Evolutionary conservation across 495 filamentous ascomycete species (phyloP).

Genomic region (Eremomyces bilateralis): DNA sequence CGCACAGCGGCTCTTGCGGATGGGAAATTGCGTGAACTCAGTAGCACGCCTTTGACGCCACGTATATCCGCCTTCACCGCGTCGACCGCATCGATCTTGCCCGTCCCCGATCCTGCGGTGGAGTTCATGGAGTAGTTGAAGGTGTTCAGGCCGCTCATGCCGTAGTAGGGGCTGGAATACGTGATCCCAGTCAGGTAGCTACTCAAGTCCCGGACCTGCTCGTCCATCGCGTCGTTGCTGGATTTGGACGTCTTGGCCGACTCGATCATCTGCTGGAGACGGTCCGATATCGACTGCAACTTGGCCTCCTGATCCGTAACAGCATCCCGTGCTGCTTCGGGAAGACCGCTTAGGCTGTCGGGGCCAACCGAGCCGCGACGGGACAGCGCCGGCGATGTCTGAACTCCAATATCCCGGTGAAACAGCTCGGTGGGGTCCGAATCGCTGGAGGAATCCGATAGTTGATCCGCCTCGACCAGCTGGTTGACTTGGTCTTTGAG

Average conservation of each 20-base stretch:
- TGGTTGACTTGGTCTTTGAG: constrained; percentile 5
- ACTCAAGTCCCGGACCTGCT: constrained; percentile 25
- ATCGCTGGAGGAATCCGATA: constrained; percentile 12
- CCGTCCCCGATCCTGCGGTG: constrained; percentile 14
- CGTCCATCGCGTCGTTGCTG: too few relatives aligned
- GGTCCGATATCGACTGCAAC: constrained; percentile 27
- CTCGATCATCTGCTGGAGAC: constrained; percentile 15
- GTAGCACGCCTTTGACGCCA: constrained; percentile 76
- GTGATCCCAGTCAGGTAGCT: constrained; percentile 31
- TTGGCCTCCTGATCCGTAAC: constrained; percentile 20
- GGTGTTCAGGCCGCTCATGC: constrained; percentile 5
- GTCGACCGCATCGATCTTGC: constrained; percentile 41
- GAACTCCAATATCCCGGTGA: constrained; percentile 72
- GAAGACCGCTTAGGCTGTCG: constrained; percentile 1
- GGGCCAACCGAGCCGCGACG: constrained; percentile 17
- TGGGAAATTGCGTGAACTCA: constrained; percentile 53
- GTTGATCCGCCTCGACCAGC: constrained; percentile 14
- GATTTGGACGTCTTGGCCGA: constrained; percentile 1
- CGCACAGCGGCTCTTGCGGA: constrained; percentile 3
- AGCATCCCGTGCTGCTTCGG: constrained; percentile 1
- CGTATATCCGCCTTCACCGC: constrained; percentile 67
- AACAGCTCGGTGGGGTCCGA: constrained; percentile 70
- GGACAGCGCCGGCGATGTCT: constrained; percentile 40
- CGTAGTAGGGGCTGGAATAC: constrained; percentile 23
- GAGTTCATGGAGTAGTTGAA: constrained; percentile 1